phyloP scores from a whole-genome alignment of 2,329 filamentous ascomycete species.

The Cercospora sp. region DNA sequence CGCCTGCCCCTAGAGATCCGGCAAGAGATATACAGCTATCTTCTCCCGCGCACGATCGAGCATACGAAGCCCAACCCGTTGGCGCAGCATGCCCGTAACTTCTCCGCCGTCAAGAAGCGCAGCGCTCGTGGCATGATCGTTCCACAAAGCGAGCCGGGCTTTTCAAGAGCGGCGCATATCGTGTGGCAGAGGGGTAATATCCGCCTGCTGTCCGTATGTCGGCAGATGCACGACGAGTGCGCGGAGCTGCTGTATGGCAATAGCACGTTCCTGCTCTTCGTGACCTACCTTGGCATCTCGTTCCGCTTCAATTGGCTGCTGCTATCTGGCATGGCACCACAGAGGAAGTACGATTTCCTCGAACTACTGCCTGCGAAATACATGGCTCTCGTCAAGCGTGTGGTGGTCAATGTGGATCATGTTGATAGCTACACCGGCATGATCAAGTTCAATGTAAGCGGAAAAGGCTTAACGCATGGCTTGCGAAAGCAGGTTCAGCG shows the following conservation, averaged over 20 bases:
- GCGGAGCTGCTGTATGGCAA: constrained; percentile 49
- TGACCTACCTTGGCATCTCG: constrained; percentile 46
- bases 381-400: constrained; percentile 44
- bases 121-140: constrained; percentile 31
- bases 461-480: constrained; percentile 46
- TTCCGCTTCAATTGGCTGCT: constrained; percentile 49
- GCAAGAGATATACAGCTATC: constrained; percentile 43
- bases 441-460: constrained; percentile 54
- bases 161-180: constrained; percentile 21
- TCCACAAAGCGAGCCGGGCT: constrained; percentile 16
- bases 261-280: constrained; percentile 49
- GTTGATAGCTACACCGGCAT: constrained; percentile 53
- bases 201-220: constrained; percentile 42
- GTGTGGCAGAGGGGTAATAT: constrained; percentile 49
- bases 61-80: constrained; percentile 29
- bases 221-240: constrained; percentile 49
- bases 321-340: constrained; percentile 44
- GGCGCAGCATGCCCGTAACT: constrained; percentile 34
- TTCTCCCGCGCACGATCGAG: constrained; percentile 45
- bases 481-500: constrained; percentile 44
- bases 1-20: constrained; percentile 49
- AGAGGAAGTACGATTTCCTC: constrained; percentile 43
- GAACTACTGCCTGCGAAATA: constrained; percentile 46
- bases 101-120: constrained; percentile 36
- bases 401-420: constrained; percentile 49